phyloP scores from a whole-genome alignment of 2,329 filamentous ascomycete genomes.

The Colletotrichum tropicicola region DNA sequence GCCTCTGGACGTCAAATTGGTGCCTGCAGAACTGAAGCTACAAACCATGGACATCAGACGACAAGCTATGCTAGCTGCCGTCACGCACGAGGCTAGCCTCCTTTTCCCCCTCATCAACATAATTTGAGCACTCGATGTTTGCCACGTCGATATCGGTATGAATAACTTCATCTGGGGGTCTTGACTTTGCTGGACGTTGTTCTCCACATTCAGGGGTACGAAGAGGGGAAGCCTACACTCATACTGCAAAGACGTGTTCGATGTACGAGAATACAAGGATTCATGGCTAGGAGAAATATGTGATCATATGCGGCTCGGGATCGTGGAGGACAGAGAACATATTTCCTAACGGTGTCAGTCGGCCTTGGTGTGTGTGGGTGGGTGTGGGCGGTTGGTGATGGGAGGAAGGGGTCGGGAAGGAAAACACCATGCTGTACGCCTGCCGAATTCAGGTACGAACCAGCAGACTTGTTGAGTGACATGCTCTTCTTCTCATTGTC shows the following conservation, averaged over 20 bases:
- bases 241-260: background rate
- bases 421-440: background rate
- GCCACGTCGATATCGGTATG: slow-evolving; percentile 45
- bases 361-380: background rate
- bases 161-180: slow-evolving; percentile 29
- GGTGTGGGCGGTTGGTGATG: background rate
- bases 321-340: background rate
- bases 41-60: background rate
- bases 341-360: background rate
- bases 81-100: background rate
- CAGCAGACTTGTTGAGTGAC: background rate
- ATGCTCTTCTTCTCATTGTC: background rate
- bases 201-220: slow-evolving; percentile 15
- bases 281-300: background rate
- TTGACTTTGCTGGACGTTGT: background rate
- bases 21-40: slow-evolving; percentile 18
- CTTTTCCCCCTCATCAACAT: background rate
- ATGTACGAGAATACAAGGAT: background rate
- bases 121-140: slow-evolving; percentile 35
- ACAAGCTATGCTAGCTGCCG: background rate
- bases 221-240: background rate
- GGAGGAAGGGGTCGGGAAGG: background rate
- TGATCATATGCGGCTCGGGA: background rate
- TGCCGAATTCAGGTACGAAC: slow-evolving; percentile 14
- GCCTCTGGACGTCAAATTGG: slow-evolving; percentile 1